Percentiles rank a stretch among this genome's conserved stretches.
Conservation (phyloP, 257 asterid genomes). For the Solanum arcanum region DNA sequence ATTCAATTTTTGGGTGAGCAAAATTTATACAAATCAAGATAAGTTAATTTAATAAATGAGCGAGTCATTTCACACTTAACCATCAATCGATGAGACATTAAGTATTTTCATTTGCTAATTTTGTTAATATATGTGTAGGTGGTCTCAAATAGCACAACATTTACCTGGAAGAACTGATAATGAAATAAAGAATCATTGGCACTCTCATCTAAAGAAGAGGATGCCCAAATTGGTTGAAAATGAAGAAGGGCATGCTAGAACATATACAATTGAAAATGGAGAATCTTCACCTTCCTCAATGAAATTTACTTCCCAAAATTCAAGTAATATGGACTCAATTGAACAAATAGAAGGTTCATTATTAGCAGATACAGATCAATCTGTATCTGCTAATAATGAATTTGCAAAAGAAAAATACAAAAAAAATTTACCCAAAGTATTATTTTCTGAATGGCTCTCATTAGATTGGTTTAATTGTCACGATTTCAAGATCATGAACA, state of each 20-base stretch:
- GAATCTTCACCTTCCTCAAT: conserved; percentile 12
- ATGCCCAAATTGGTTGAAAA: conserved; percentile 3
- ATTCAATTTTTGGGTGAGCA: neutral
- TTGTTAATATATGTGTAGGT: conserved; percentile 13
- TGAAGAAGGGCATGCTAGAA: neutral
- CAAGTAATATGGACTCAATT: conserved; percentile 10
- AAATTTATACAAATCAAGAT: neutral
- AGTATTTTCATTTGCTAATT: neutral
- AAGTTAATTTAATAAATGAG: neutral
- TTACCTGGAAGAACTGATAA: conserved; percentile 59
- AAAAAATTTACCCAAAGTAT: conserved; percentile 26
- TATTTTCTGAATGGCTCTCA: conserved; percentile 72
- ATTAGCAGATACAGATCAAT: conserved; percentile 16
- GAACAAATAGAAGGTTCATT: conserved; percentile 11
- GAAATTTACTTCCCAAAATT: conserved; percentile 11
- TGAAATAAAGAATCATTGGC: conserved; percentile 58
- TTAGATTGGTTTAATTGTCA: conserved; percentile 26
- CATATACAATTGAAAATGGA: neutral
- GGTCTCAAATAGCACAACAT: conserved; percentile 58
- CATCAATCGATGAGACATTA: too few relatives aligned
- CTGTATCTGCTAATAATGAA: neutral
- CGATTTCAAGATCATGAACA: neutral
- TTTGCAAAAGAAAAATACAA: neutral
- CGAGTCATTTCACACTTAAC: neutral
- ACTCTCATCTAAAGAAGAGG: conserved; percentile 45